A percentile compares a stretch with the other conserved stretches of the same genome.
phyloP scores from a whole-genome alignment of 257 asterid genomes.

The Anisodus acutangulus region DNA sequence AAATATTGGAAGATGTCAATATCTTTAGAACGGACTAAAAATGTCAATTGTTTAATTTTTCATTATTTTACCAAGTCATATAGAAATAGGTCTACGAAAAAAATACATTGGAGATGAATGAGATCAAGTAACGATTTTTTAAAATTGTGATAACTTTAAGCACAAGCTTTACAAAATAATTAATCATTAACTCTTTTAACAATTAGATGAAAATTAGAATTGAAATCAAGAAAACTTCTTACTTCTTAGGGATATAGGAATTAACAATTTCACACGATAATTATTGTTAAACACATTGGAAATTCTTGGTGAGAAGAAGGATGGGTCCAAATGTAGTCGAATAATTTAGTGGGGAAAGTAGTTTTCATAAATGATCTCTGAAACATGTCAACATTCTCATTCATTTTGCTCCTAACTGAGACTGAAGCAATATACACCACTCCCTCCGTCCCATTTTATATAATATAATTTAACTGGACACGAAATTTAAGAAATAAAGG shows the following conservation, averaged over 20 bases:
- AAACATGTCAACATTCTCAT: constrained; percentile 23
- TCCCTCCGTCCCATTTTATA: too few relatives aligned
- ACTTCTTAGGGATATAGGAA: neutral
- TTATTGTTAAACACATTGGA: neutral
- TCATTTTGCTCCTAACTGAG: neutral
- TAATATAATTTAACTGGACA: too few relatives aligned
- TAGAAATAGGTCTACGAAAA: neutral
- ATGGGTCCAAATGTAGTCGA: neutral
- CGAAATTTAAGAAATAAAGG: too few relatives aligned
- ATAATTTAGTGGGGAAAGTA: neutral
- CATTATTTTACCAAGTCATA: neutral
- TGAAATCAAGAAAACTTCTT: neutral
- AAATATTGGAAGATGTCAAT: too few relatives aligned
- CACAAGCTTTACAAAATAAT: neutral
- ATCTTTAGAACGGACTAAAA: too few relatives aligned
- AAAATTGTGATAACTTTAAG: neutral
- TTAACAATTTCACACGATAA: neutral
- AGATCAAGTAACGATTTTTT: too few relatives aligned
- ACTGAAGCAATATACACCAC: neutral
- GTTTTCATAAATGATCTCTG: neutral
- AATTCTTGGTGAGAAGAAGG: neutral
- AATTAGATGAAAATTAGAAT: neutral
- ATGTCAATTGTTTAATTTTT: too few relatives aligned
- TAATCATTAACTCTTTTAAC: neutral
- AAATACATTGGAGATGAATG: too few relatives aligned